Conservation (phyloP, 495 filamentous ascomycete genomes). For the Neohortaea acidophila region DNA sequence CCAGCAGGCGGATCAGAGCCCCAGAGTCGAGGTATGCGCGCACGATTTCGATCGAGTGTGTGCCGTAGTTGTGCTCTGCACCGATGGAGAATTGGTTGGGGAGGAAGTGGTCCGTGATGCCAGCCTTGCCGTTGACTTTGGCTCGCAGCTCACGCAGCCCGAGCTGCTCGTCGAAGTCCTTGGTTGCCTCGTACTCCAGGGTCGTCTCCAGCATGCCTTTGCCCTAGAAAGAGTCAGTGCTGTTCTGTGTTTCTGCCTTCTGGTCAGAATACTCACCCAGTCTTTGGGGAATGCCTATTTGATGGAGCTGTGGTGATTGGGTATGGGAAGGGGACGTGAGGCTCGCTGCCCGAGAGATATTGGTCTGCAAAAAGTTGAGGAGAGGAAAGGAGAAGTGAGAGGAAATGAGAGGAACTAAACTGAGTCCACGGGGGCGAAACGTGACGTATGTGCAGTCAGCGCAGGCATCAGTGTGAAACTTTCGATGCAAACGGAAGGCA, state of each 20-base stretch:
- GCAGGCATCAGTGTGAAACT: no score
- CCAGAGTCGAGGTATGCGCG: constrained; percentile 1
- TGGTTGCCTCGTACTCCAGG: background rate
- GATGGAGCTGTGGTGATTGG: no score
- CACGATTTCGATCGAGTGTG: background rate
- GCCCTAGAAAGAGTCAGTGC: background rate
- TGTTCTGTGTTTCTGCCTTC: no score
- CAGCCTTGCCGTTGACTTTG: background rate
- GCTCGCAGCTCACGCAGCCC: constrained; percentile 1
- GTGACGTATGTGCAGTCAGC: background rate
- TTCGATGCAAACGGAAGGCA: no score
- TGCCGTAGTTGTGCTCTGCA: background rate
- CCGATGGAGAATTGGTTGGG: background rate
- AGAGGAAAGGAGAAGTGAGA: background rate
- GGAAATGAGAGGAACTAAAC: background rate
- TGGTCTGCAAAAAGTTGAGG: background rate
- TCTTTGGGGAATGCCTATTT: no score
- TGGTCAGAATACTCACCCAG: no score
- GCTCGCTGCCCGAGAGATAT: no score
- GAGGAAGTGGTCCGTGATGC: background rate
- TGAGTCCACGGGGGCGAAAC: background rate
- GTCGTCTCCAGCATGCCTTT: background rate
- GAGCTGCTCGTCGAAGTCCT: background rate
- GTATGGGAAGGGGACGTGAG: no score
- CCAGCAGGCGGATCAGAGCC: background rate